A percentile compares a stretch with the other conserved stretches of the same genome.
Evolutionary conservation across 352 stramenopile species (phyloP).

Genomic region (Phytopythium ostracodes): DNA sequence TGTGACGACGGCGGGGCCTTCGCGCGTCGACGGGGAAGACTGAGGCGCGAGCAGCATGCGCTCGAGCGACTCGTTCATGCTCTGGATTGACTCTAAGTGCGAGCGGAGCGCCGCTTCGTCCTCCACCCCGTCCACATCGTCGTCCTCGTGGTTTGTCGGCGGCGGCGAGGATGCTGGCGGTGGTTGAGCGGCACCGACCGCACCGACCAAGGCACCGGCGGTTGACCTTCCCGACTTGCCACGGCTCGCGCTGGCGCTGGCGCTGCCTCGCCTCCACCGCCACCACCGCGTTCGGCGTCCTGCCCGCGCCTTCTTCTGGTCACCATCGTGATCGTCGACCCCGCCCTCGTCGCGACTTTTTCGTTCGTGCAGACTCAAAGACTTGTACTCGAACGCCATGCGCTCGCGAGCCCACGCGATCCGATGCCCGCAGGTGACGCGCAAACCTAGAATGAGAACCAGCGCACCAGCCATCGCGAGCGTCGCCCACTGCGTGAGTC

Average conservation of each 20-base stretch:
- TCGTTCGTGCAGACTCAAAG: constrained; percentile 17
- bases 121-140: constrained; percentile 25
- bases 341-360: constrained; percentile 2
- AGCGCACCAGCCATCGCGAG: constrained; percentile 7
- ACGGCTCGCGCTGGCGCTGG: not conserved
- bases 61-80: constrained; percentile 22
- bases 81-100: constrained; percentile 49
- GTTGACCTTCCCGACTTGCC: not conserved
- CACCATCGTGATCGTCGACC: not conserved
- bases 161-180: not conserved
- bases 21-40: not conserved
- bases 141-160: constrained; percentile 11
- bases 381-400: constrained; percentile 49
- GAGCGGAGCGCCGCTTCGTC: constrained; percentile 15
- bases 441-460: constrained; percentile 15
- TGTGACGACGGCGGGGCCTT: not conserved
- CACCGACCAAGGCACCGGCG: not conserved
- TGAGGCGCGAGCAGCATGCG: not conserved
- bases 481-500: constrained; percentile 15
- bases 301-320: not conserved
- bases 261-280: constrained; percentile 3
- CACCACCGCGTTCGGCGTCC: not conserved
- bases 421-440: constrained; percentile 11
- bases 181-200: not conserved
- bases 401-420: constrained; percentile 13